Base-by-base conservation (phyloP, 2,329 filamentous ascomycete species). In the Xylariales sp. region DNA sequence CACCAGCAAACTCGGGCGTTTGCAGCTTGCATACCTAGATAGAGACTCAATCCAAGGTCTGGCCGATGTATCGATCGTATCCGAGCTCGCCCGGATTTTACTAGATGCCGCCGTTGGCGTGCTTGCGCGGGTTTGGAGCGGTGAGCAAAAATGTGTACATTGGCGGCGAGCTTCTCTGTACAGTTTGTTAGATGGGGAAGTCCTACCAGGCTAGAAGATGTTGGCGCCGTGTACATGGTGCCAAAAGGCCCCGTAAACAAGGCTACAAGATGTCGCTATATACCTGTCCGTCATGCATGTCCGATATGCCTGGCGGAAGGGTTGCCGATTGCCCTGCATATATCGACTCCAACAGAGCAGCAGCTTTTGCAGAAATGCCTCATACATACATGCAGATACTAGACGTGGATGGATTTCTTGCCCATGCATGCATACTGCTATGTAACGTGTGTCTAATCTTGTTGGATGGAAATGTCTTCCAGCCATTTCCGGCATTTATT, bases 351-450 rank as follows among this genome's bases (percentile, higher is more conserved):
- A 67, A 70, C 60, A 69, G 49, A 36, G 54, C 53, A 52, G 36
- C 50, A 34, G 39, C 28, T 62, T 63, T 55, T 56, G 62, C 62
- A 69, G 67, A 71, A 71, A 71, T 71, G 62, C 69, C 69, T 71
- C 69, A 71, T 70, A 68, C 48, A 34, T 49, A 52, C 43, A 59
- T 67, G 59, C 53, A 66, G 48, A 66, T 59, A 49, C 36, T 52
- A 16, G 50, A 61, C 48, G 50, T 45, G 45, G 52, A 55, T 59
- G 64, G 59, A 43, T 56, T 65, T 52, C 53, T 64, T 46, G 56
- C 23, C 64, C 64, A 64, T 50, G 57, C 64, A 69, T 64, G 64
- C 62, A 65, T 60, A 30, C 54, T 50, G 57, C 57, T 55, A 69
- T 68, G 68, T 65, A 70, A 68, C 69, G 55, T 66, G 46, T 56